Base-by-base conservation (phyloP, 495 filamentous ascomycete species). In the Xanthoparmelia taractica region DNA sequence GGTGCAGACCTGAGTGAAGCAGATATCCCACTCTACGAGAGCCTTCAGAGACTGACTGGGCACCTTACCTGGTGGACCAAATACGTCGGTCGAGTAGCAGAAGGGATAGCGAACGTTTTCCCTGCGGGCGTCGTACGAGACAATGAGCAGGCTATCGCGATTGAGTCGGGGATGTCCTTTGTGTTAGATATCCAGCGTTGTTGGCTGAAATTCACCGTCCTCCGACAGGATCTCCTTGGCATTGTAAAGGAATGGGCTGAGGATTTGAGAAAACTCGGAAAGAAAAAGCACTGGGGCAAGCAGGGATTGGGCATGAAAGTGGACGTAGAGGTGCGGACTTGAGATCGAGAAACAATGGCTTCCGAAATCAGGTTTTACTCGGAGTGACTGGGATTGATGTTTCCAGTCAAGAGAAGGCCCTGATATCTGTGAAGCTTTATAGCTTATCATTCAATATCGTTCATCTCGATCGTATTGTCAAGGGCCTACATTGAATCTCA, bases 401-500 rank as follows among this genome's bases (percentile, higher is more conserved):
- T n/a, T n/a, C n/a, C n/a, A 54, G 15, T 54, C 27, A 23, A 54
- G 50, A 33, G 29, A 33, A 8, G 50, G 13, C 15, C 48, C 13
- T 52, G 48, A 5, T 15, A 52, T 12, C 5, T 10, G 1, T 10
- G 33, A 31, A 11, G 15, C 50, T 54, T 31, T 29, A n/a, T 20
- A 23, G 17, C 50, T 54, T 29, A 33, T 54, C 50, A 33, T 33
- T 54, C 27, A 33, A 33, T 11, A 29, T 34, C 17, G 2, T 31
- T 27, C n/a, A n/a, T n/a, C n/a, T n/a, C 47, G 23, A 50, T 52
- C 15, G 34, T 25, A 17, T 27, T 13, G 27, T 71, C 68, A 83
- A 52, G 81, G 85, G 55, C 81, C 84, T 38, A 97, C 83, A 75
- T 86, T 86, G 75, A 94, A 98, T 80, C 87, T 91, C 80, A 96